Base-by-base conservation (phyloP, 331 rosid species). In the Malus hybrid region DNA sequence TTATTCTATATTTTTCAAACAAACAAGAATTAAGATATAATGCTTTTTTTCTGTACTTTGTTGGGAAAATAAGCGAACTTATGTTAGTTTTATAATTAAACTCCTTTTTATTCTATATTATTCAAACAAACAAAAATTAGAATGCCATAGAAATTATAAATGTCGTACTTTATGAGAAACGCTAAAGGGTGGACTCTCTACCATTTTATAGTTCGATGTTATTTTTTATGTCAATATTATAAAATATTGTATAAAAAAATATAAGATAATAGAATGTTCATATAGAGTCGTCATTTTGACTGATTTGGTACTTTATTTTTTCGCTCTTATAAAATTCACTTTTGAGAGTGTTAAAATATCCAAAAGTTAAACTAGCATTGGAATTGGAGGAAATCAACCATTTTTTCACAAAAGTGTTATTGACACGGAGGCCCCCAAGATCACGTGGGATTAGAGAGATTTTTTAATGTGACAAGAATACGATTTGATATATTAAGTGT, bases 1-100 rank as follows among this genome's bases (percentile, higher is more conserved):
- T 69, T 50, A 29, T 29, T 70, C 28, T 70, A 18, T 29, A 31
- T 16, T 31, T 5, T 52, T 42, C 46, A 42, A 39, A 42, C n/a
- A 31, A 70, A 29, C 48, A 52, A 29, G 52, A 52, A 34, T 34
- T 28, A 8, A 24, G 12, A 46, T 46, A 46, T 11, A 67, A 72
- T 3, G 29, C 19, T 48, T 50, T 44, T 44, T 44, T 32, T 66
- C 39, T 36, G 32, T 50, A 52, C 72, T 75, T 32, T 54, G 56
- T 75, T 65, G 65, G 79, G 79, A 65, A 75, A 19, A 39, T 7
- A 33, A 50, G 74, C 10, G 31, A 52, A 52, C 54, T 9, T 70
- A 16, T 29, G 6, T 39, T 69, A 48, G 16, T 69, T 69, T 13
- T 50, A 27, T 28, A 50, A 50, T 7, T 42, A 42, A 28, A 31